Evolutionary conservation across 352 stramenopile genomes (phyloP).

Genomic region (Phytopythium helicoides): DNA sequence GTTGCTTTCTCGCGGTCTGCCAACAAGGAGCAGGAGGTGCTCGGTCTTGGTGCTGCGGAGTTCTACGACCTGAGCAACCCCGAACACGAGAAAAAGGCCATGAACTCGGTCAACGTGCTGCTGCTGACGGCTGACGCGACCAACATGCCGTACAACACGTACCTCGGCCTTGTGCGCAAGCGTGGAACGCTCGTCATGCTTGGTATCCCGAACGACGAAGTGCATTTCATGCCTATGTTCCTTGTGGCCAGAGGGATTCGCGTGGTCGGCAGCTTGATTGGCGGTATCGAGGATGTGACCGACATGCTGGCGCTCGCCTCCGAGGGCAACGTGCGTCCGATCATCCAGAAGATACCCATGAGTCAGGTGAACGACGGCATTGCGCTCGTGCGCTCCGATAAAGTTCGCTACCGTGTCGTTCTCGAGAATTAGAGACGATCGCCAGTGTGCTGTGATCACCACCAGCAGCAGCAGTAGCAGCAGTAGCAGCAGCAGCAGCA

Average conservation of each 20-base stretch:
- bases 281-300: constrained; percentile 77
- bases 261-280: constrained; percentile 80
- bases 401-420: constrained; percentile 43
- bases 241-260: constrained; percentile 44
- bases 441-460: no score
- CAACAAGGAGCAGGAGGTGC: not conserved
- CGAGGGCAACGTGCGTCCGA: constrained; percentile 56
- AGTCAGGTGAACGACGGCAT: constrained; percentile 43
- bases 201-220: constrained; percentile 59
- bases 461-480: no score
- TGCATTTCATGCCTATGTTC: constrained; percentile 51
- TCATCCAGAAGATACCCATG: constrained; percentile 53
- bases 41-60: constrained; percentile 2
- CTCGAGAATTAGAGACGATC: no score
- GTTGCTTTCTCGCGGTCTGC: constrained; percentile 13
- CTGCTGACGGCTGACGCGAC: constrained; percentile 68
- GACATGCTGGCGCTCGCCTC: constrained; percentile 86
- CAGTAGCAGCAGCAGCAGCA: no score
- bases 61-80: constrained; percentile 40
- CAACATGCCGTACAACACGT: constrained; percentile 51
- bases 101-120: constrained; percentile 58
- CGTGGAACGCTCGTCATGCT: constrained; percentile 70
- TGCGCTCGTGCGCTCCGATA: constrained; percentile 32
- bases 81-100: constrained; percentile 32
- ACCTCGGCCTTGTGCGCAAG: constrained; percentile 53